phyloP scores from a whole-genome alignment of 768 basidiomycete genomes.

The Xerocomus brunneocitrinus region DNA sequence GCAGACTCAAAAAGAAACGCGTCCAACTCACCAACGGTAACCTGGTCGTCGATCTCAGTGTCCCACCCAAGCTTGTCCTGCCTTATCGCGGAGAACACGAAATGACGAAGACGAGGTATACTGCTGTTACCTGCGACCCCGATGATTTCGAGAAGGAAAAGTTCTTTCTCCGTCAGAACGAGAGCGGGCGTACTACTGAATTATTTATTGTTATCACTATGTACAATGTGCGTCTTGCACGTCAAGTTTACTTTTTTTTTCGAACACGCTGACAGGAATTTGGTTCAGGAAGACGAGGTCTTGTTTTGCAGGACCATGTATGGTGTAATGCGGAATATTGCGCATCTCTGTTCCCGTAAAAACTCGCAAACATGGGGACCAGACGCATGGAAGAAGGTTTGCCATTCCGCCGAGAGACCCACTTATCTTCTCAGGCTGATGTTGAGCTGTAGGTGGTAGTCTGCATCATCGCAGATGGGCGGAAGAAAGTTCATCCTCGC shows the following conservation, averaged over 20 bases:
- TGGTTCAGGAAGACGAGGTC: constrained; percentile 73
- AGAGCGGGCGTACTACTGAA: constrained; percentile 77
- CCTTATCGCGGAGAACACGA: constrained; percentile 68
- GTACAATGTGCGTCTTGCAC: constrained; percentile 73
- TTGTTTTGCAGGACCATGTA: constrained; percentile 91
- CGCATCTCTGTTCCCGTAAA: constrained; percentile 78
- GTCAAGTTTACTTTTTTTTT: background rate
- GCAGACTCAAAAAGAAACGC: constrained; percentile 76
- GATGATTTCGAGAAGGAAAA: constrained; percentile 84
- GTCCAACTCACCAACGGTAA: constrained; percentile 86
- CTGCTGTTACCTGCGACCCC: constrained; percentile 91
- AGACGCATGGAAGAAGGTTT: constrained; percentile 93
- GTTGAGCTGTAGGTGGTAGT: constrained; percentile 65
- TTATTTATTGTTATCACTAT: constrained; percentile 93
- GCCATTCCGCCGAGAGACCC: background rate
- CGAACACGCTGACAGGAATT: constrained; percentile 9
- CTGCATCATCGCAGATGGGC: constrained; percentile 87
- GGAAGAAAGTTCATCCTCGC: constrained; percentile 76
- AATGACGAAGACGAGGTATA: constrained; percentile 71
- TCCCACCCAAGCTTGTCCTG: constrained; percentile 80
- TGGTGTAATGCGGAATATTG: constrained; percentile 88
- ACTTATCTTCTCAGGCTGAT: background rate
- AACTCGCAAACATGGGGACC: constrained; percentile 94
- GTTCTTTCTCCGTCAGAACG: constrained; percentile 82
- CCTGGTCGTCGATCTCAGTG: constrained; percentile 76